Evolutionary conservation across 805 yeast genomes (phyloP).

Genomic region (Ogataea trehalophila): DNA sequence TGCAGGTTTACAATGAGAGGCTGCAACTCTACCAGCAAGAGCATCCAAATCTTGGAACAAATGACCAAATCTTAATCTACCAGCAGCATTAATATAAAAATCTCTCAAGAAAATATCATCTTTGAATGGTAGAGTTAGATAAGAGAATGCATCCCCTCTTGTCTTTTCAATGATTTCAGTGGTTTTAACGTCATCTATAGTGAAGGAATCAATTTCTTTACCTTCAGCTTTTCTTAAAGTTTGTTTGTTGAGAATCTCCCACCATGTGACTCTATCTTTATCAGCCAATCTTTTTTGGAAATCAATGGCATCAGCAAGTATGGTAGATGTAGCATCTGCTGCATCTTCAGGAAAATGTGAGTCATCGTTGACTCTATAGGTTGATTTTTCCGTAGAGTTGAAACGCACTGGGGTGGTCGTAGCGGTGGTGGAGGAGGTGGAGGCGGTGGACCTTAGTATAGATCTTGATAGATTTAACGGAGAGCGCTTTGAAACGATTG

Average conservation of each 20-base stretch:
- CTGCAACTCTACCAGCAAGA: slow-evolving; percentile 89
- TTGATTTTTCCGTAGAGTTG: slow-evolving; percentile 3
- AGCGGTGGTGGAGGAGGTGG: too few species aligned
- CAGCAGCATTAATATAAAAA: slow-evolving; percentile 82
- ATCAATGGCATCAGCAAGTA: slow-evolving; percentile 56
- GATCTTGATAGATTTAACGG: too few species aligned
- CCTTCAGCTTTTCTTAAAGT: slow-evolving; percentile 68
- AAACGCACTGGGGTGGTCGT: too few species aligned
- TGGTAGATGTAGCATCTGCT: slow-evolving; percentile 73
- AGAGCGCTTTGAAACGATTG: too few species aligned
- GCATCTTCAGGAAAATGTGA: slow-evolving; percentile 48
- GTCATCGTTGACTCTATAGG: slow-evolving; percentile 23
- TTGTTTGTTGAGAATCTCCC: slow-evolving; percentile 74
- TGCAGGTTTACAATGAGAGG: slow-evolving; percentile 90
- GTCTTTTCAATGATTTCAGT: slow-evolving; percentile 69
- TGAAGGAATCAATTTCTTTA: slow-evolving; percentile 62
- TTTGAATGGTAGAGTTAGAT: slow-evolving; percentile 71
- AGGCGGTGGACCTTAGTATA: too few species aligned
- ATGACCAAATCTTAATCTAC: slow-evolving; percentile 90
- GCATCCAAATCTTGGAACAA: slow-evolving; percentile 93
- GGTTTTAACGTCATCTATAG: slow-evolving; percentile 68
- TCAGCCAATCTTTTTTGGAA: slow-evolving; percentile 36
- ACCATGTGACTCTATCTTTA: slow-evolving; percentile 66
- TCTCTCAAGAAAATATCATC: slow-evolving; percentile 81
- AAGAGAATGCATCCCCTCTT: slow-evolving; percentile 71